These are phyloP conservation scores for Scytalidium sp. DNA, from an alignment of 2,329 filamentous ascomycete species.

Conservation along the genomic window DNA sequence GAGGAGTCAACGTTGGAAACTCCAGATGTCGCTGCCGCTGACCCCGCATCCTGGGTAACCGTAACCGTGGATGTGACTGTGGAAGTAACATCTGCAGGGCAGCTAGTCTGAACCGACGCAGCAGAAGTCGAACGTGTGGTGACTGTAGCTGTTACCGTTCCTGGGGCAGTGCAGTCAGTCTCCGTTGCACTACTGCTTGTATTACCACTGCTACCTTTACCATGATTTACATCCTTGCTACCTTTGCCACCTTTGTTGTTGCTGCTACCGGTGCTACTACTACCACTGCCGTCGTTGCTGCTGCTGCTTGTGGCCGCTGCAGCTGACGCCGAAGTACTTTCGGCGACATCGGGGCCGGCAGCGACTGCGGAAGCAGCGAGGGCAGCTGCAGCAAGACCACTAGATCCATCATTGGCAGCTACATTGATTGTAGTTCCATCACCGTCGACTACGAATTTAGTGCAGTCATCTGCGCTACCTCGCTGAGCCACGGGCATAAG, in stretches of 20 bases:
- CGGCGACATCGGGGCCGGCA: conserved; percentile 3
- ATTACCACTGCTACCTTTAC: not conserved
- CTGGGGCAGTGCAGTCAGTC: not conserved
- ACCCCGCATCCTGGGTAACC: conserved; percentile 2
- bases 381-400: conserved; percentile 7
- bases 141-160: conserved; percentile 7
- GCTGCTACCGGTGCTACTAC: not conserved
- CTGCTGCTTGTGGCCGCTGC: conserved; percentile 1
- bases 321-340: not conserved
- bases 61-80: conserved; percentile 4
- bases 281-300: not conserved
- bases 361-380: conserved; percentile 5
- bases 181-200: not conserved
- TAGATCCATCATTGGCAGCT: conserved; percentile 12
- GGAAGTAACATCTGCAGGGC: conserved; percentile 11
- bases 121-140: conserved; percentile 9
- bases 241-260: conserved; percentile 5
- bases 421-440: conserved; percentile 12
- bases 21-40: conserved; percentile 3
- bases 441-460: conserved; percentile 35
- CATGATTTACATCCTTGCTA: conserved; percentile 1
- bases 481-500: conserved; percentile 42
- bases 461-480: conserved; percentile 43
- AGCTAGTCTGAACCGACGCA: not conserved
- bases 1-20: not conserved